Evolutionary conservation across 177 flowering plant species (phyloP).

Genomic region (Vitis hybrid): DNA sequence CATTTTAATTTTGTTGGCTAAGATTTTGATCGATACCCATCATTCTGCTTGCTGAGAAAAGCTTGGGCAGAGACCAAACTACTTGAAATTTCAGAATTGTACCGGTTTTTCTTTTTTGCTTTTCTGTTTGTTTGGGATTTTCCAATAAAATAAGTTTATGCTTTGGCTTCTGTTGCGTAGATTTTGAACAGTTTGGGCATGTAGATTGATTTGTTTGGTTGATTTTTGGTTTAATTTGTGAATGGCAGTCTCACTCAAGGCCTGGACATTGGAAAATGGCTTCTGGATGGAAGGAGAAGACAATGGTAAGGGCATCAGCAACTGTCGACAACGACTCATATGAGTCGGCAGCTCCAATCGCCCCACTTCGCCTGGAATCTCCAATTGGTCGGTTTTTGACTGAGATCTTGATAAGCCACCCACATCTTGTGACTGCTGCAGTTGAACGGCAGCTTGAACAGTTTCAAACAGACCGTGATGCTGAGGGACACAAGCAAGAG

Average conservation of each 20-base stretch:
- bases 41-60: too few relatives aligned
- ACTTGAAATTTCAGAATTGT: too few relatives aligned
- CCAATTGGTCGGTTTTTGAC: slow-evolving; percentile 84
- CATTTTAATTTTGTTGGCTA: neutral
- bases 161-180: too few relatives aligned
- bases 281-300: slow-evolving; percentile 26
- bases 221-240: slow-evolving; percentile 7
- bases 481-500: slow-evolving; percentile 54
- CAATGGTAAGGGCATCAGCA: slow-evolving; percentile 41
- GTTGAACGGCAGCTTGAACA: slow-evolving; percentile 89
- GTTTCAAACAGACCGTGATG: slow-evolving; percentile 75
- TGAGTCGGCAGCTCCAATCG: slow-evolving; percentile 45
- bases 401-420: slow-evolving; percentile 72
- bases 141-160: too few relatives aligned
- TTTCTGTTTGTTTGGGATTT: too few relatives aligned
- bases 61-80: too few relatives aligned
- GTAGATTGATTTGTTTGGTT: neutral
- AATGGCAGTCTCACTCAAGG: slow-evolving; percentile 32
- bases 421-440: slow-evolving; percentile 89
- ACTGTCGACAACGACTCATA: slow-evolving; percentile 5
- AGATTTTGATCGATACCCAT: too few relatives aligned
- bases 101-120: too few relatives aligned
- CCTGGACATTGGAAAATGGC: slow-evolving; percentile 23
- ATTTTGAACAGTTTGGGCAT: too few relatives aligned
- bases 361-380: slow-evolving; percentile 85